Evolutionary conservation across 495 filamentous ascomycete species (phyloP).

Genomic region (Neurospora sp.): DNA sequence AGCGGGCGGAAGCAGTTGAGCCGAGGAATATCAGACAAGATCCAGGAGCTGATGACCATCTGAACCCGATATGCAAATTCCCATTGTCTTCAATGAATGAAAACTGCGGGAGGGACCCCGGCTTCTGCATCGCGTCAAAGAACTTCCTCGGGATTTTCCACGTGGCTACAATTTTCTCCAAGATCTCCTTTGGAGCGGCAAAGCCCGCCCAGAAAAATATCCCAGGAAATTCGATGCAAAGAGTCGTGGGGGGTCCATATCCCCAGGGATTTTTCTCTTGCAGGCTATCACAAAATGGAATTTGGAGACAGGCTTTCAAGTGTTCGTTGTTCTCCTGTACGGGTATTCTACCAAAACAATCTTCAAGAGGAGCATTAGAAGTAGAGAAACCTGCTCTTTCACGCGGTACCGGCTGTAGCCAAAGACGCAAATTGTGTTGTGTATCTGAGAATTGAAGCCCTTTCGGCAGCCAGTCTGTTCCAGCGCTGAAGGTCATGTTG

Average conservation of each 20-base stretch:
- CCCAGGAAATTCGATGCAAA: neutral
- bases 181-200: neutral
- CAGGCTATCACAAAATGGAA: neutral
- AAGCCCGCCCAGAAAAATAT: neutral
- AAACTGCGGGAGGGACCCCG: neutral
- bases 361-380: neutral
- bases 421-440: neutral
- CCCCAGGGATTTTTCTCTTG: neutral
- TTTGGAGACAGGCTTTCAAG: neutral
- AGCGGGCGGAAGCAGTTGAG: neutral
- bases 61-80: neutral
- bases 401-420: neutral
- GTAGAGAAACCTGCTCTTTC: rapidly evolving
- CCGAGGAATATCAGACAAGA: neutral
- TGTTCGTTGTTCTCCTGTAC: neutral
- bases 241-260: neutral
- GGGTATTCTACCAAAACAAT: neutral
- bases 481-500: neutral
- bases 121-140: neutral
- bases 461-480: neutral
- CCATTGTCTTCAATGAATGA: neutral
- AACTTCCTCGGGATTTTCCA: neutral
- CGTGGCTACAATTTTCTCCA: neutral
- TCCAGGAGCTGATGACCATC: neutral
- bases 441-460: neutral